Conservation (phyloP, 441 rosid species). For the Pelargonium citronellum region DNA sequence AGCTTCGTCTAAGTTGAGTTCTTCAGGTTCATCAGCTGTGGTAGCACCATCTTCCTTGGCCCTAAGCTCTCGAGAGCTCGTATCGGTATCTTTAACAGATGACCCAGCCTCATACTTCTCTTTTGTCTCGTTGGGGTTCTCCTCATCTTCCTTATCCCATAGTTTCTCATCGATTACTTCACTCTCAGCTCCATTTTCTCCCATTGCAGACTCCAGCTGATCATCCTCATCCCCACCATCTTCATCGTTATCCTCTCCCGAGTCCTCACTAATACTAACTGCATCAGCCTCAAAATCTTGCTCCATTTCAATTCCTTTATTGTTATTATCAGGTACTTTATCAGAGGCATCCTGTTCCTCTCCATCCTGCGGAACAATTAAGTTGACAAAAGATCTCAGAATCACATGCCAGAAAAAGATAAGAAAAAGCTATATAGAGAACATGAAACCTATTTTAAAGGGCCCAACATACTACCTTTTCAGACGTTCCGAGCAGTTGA, state of each 20-base stretch:
- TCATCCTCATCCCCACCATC: slow-evolving; percentile 52
- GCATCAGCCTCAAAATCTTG: slow-evolving; percentile 74
- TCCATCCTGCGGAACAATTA: slow-evolving; percentile 44
- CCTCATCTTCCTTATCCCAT: slow-evolving; percentile 63
- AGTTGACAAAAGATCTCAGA: slow-evolving; percentile 12
- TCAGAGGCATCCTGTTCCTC: slow-evolving; percentile 59
- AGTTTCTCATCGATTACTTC: slow-evolving; percentile 76
- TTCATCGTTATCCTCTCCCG: slow-evolving; percentile 48
- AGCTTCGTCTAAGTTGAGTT: slow-evolving; percentile 36
- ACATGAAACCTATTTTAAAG: slow-evolving; percentile 8
- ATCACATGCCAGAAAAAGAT: slow-evolving; percentile 3
- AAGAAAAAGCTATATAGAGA: slow-evolving; percentile 10
- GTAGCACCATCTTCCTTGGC: slow-evolving; percentile 67
- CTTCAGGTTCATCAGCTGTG: slow-evolving; percentile 39
- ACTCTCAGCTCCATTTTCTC: slow-evolving; percentile 68
- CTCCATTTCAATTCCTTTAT: slow-evolving; percentile 93
- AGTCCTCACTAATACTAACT: slow-evolving; percentile 72
- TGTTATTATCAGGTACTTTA: slow-evolving; percentile 53
- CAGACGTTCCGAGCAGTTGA: slow-evolving; percentile 66
- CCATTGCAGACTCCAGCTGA: slow-evolving; percentile 70
- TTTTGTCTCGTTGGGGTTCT: slow-evolving; percentile 38
- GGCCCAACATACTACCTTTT: slow-evolving; percentile 41
- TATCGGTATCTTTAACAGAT: slow-evolving; percentile 51
- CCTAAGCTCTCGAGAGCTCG: slow-evolving; percentile 64
- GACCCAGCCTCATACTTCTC: slow-evolving; percentile 86